Evolutionary conservation across 176 grass and related monocot genomes (phyloP), one percentile per base, ranked within the genome.

Genomic region (Cenchrus fungigraminus): DNA sequence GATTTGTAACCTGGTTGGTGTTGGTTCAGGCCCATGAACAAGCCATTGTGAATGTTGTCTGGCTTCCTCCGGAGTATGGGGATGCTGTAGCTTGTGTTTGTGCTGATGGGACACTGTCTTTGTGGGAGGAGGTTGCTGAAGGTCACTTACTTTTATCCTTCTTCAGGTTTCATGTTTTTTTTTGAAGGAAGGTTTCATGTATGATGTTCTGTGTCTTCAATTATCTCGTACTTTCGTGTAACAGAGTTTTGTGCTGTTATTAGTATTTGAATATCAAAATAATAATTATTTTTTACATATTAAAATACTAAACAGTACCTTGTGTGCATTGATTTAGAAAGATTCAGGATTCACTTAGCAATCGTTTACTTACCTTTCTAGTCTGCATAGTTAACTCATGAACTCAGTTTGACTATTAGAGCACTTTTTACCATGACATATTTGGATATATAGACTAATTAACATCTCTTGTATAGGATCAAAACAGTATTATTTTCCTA

Each of bases 31-130:
- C 90, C 29, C 91, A 96, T 37, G 79, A 81, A 70, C 82, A 83
- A 63, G 73, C 71, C 65, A 87, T 99, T 76, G 46, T 78, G 61
- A 88, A 84, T 83, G 79, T 96, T 0, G 67, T 92, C 60, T 99
- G 91, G 91, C 74, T 95, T 87, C 97, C 97, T 84, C 92, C 88
- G 0, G 94, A 99, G 79, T 88, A 89, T 15, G 94, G 97, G 1
- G 97, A 99, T 84, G 97, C 97, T 51, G 82, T 99, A 80, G 91
- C 94, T 76, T 99, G 97, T 88, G 78, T 92, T 60, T 96, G 78
- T 85, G 72, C 80, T 79, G 93, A 96, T 77, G 90, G 94, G 52
- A 88, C 86, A 4, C 82, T 99, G n/a, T 99, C 97, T 46, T 87
- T 99, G 72, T 99, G 97, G 94, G 97, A 99, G 83, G 97, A 99